Evolutionary conservation across 1,284 basidiomycete species (phyloP), one percentile per base, ranked within the genome.

Genomic region (Irpex rosettiformis): DNA sequence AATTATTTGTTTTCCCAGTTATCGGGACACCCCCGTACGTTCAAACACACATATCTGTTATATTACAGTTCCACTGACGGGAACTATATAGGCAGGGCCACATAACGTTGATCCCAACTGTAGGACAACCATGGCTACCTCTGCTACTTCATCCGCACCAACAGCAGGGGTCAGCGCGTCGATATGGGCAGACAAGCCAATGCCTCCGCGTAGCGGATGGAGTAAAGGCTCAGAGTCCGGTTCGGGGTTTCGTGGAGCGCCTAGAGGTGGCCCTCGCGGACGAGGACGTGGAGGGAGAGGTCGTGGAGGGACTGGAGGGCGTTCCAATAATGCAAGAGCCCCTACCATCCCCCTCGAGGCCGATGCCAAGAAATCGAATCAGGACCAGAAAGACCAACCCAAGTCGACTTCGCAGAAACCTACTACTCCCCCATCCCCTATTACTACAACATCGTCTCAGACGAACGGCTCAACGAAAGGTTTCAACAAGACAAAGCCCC

Each of bases 141-240:
- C 61, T 55, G 55, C 62, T 40, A 48, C 60, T 58, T 65, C 70
- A 33, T 33, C 66, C 27, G 59, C 66, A 3, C 60, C 65, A 10
- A 58, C 65, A 33, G 65, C 61, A 56, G 67, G 65, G 7, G 63
- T 62, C 18, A 62, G 43, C 54, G 52, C 65, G 52, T 68, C 69
- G 8, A 69, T 67, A 63, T 69, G 66, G 67, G 64, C 66, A 2
- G 56, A 56, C 52, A 61, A 68, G 60, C 61, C 69, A 52, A 61
- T 42, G 55, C 61, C 67, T 43, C 56, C 62, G 55, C 73, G 75
- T 54, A 67, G 70, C 57, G 76, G 75, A 54, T 83, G 83, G 83
- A 70, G 75, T 52, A 68, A 70, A 33, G 28, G 52, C 24, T 74
- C 73, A 48, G 84, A 85, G 42, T 70, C 79, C 58, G 79, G 79